A percentile compares a stretch with the other conserved stretches of the same genome.
Evolutionary conservation across 2,329 filamentous ascomycete genomes (phyloP).

Genomic region (Coniochaeta ligniaria): DNA sequence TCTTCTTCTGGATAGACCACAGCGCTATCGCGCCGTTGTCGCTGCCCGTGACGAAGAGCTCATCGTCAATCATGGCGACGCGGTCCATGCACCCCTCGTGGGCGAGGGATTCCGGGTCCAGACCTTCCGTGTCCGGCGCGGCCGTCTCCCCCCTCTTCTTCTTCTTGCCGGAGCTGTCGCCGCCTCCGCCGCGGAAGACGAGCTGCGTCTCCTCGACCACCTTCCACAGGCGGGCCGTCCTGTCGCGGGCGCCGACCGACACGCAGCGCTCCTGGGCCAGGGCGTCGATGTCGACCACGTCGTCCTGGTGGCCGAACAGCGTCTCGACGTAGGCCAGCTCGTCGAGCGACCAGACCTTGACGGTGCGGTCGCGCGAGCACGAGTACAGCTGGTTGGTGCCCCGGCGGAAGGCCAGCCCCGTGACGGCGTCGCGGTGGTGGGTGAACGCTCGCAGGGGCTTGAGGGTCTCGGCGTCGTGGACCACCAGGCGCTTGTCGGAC

Average conservation of each 20-base stretch:
- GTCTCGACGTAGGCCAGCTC: conserved; percentile 93
- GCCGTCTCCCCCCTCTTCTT: conserved; percentile 29
- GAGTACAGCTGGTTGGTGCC: conserved; percentile 91
- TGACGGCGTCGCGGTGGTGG: conserved; percentile 87
- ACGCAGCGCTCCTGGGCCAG: conserved; percentile 83
- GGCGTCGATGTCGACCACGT: conserved; percentile 76
- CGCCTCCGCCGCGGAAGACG: conserved; percentile 78
- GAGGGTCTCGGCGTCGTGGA: conserved; percentile 78
- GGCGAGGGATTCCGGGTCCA: conserved; percentile 47
- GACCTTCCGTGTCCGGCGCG: conserved; percentile 18
- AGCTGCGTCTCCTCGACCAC: conserved; percentile 92
- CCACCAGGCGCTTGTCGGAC: conserved; percentile 73
- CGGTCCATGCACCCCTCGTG: conserved; percentile 84
- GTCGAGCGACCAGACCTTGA: conserved; percentile 92
- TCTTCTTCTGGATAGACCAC: conserved; percentile 92
- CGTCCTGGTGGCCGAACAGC: conserved; percentile 90
- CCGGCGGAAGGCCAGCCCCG: conserved; percentile 75
- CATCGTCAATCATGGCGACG: conserved; percentile 81
- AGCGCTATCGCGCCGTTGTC: conserved; percentile 84
- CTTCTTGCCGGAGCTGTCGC: conserved; percentile 26
- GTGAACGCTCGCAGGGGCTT: conserved; percentile 75
- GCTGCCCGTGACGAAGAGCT: conserved; percentile 84
- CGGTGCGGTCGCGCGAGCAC: conserved; percentile 80
- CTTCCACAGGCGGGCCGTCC: conserved; percentile 91
- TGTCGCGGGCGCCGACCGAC: conserved; percentile 82